Evolutionary conservation across 108 stramenopile species (phyloP).

Genomic region (Cyclotella sp.): DNA sequence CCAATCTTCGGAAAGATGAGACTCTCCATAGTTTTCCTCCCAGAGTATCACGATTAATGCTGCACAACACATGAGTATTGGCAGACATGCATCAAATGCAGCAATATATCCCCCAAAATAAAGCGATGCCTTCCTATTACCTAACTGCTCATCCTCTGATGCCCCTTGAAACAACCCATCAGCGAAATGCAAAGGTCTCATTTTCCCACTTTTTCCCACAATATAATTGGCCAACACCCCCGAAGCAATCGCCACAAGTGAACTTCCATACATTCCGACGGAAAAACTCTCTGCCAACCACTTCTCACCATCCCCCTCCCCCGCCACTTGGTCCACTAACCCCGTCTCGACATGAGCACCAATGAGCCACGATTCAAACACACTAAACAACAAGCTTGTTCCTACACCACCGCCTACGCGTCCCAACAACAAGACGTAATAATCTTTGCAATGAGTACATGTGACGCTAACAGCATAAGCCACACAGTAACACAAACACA

Average conservation of each 20-base stretch:
- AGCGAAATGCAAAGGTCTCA: constrained; percentile 15
- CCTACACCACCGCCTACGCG: constrained; percentile 66
- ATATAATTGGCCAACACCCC: constrained; percentile 87
- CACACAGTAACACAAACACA: constrained; percentile 63
- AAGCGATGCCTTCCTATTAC: constrained; percentile 10
- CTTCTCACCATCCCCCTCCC: constrained; percentile 43
- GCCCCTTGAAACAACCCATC: constrained; percentile 2
- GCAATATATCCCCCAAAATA: constrained; percentile 87
- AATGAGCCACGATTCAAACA: constrained; percentile 75
- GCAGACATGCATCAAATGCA: constrained; percentile 92
- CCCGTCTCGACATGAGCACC: constrained; percentile 48
- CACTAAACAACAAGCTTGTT: constrained; percentile 58
- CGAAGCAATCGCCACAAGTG: constrained; percentile 88
- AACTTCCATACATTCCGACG: constrained; percentile 88
- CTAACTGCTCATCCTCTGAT: constrained; percentile 3
- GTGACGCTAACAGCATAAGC: constrained; percentile 53
- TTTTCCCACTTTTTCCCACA: constrained; percentile 45
- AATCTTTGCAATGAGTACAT: constrained; percentile 50
- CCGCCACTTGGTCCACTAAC: constrained; percentile 3
- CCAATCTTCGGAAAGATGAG: not conserved
- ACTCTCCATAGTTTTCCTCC: constrained; percentile 96
- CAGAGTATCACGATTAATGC: constrained; percentile 68
- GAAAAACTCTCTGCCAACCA: constrained; percentile 86
- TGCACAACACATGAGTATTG: constrained; percentile 76
- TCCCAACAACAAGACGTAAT: constrained; percentile 52